Evolutionary conservation across 2,329 filamentous ascomycete species (phyloP).

Genomic region (Monosporascus sp.): DNA sequence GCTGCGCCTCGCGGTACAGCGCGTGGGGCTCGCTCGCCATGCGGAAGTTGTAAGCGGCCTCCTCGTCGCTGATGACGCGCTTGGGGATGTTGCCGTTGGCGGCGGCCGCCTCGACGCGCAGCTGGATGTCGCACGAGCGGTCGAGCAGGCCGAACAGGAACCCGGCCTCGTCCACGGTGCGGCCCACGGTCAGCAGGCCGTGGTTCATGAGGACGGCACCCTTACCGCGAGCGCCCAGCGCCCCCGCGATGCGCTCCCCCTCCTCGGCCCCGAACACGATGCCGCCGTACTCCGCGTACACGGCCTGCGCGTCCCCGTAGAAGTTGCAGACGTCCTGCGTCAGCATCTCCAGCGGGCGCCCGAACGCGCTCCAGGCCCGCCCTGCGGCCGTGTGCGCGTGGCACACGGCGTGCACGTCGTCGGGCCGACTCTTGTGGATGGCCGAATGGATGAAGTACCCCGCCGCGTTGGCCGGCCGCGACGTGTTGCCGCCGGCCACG

Average conservation of each 20-base stretch:
- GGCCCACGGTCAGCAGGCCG: conserved; percentile 65
- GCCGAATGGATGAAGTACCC: conserved; percentile 68
- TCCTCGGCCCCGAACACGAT: conserved; percentile 58
- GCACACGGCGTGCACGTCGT: conserved; percentile 59
- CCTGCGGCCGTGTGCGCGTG: conserved; percentile 65
- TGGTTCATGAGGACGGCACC: conserved; percentile 67
- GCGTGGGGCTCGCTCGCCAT: conserved; percentile 29
- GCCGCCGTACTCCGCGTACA: conserved; percentile 53
- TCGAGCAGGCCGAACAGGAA: conserved; percentile 67
- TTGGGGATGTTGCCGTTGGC: conserved; percentile 34
- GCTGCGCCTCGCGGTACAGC: conserved; percentile 30
- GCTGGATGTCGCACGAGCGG: conserved; percentile 62
- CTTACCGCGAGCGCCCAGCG: conserved; percentile 54
- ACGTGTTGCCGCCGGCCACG: conserved; percentile 58
- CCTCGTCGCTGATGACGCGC: conserved; percentile 36
- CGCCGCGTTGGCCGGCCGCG: conserved; percentile 58
- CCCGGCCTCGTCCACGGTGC: conserved; percentile 69
- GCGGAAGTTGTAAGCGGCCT: conserved; percentile 35
- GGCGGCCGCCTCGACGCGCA: conserved; percentile 63
- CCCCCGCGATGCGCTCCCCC: conserved; percentile 57
- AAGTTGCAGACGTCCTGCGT: conserved; percentile 64
- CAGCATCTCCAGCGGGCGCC: conserved; percentile 62
- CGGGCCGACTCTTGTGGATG: conserved; percentile 60
- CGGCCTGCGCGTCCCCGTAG: conserved; percentile 54
- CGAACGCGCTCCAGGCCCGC: conserved; percentile 65